Evolutionary conservation across 345 rosid genomes (phyloP), one percentile per base, ranked within the genome.

Genomic region (Euphorbia pulcherrima): DNA sequence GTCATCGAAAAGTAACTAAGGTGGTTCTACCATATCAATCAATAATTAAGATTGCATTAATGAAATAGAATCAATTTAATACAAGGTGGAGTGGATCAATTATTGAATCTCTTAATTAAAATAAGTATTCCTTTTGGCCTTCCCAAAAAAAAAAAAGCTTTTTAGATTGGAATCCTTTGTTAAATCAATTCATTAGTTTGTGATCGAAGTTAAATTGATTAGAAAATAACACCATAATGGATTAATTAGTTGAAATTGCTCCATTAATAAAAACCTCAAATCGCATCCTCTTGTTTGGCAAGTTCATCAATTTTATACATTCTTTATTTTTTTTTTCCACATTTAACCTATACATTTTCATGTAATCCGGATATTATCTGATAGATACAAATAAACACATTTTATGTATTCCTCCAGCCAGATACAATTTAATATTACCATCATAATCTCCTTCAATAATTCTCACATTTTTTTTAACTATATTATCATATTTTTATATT

Each of bases 81-180:
- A 53, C 40, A n/a, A 26, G 46, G 52, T 47, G 30, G 63, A 53
- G 35, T 70, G 72, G 8, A 71, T 77, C 75, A 80, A 83, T 78
- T 69, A 83, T 74, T 80, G 74, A 13, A 17, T 72, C 66, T 62
- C 68, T 56, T 52, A n/a, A n/a, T 44, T 61, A 24, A 20, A 12
- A 37, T 21, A 68, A 70, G 56, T 40, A 26, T 70, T 55, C 69
- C 35, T 60, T 63, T 64, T 67, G 68, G 29, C 73, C n/a, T 33
- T 50, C 20, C 37, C n/a, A 70, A 48, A 48, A 16, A 14, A 48
- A 4, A 21, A 6, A 23, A 16, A 12, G 24, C 12, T 26, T 63
- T 17, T 17, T 41, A 44, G 16, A 14, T 4, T 13, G 30, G 46
- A 39, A 28, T 24, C 27, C 23, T 17, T 48, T 16, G n/a, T 13